These are phyloP conservation scores for Pseudogymnoascus verrucosus DNA, from an alignment of 2,329 filamentous ascomycete species.

Conservation along the genomic window DNA sequence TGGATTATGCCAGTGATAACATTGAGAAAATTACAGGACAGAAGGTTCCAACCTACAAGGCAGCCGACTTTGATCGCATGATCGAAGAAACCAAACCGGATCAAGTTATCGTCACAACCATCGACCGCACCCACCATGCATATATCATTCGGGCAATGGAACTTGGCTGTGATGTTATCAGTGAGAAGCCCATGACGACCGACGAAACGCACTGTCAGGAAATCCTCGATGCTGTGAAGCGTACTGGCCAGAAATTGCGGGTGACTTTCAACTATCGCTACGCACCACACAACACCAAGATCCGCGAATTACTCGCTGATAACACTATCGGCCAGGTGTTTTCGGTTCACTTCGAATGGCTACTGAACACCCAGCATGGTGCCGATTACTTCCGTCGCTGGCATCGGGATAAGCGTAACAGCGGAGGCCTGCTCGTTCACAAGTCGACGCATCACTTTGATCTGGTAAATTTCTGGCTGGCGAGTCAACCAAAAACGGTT, in stretches of 20 bases:
- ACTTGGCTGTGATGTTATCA: conserved; percentile 52
- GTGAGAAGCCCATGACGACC: conserved; percentile 59
- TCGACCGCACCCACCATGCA: conserved; percentile 52
- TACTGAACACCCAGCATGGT: conserved; percentile 53
- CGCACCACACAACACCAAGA: conserved; percentile 55
- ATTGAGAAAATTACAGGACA: conserved; percentile 39
- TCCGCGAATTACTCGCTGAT: conserved; percentile 44
- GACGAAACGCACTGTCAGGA: conserved; percentile 45
- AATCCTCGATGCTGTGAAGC: conserved; percentile 47
- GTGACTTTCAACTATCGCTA: conserved; percentile 60
- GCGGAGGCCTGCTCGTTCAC: conserved; percentile 51
- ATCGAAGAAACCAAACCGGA: conserved; percentile 47
- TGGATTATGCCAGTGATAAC: conserved; percentile 46
- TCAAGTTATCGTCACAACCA: conserved; percentile 55
- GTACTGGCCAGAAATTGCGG: conserved; percentile 41
- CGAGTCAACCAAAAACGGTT: conserved; percentile 45
- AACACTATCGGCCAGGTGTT: conserved; percentile 50
- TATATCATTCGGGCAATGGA: conserved; percentile 54
- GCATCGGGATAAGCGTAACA: conserved; percentile 54
- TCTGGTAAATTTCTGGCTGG: conserved; percentile 55
- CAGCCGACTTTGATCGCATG: conserved; percentile 50
- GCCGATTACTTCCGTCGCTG: conserved; percentile 57
- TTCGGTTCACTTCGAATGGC: conserved; percentile 55
- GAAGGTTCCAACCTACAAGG: conserved; percentile 45
- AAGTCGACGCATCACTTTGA: conserved; percentile 59